These are phyloP conservation scores for Orychophragmus violaceus DNA, from an alignment of 345 rosid genomes.

Conservation along the genomic window DNA sequence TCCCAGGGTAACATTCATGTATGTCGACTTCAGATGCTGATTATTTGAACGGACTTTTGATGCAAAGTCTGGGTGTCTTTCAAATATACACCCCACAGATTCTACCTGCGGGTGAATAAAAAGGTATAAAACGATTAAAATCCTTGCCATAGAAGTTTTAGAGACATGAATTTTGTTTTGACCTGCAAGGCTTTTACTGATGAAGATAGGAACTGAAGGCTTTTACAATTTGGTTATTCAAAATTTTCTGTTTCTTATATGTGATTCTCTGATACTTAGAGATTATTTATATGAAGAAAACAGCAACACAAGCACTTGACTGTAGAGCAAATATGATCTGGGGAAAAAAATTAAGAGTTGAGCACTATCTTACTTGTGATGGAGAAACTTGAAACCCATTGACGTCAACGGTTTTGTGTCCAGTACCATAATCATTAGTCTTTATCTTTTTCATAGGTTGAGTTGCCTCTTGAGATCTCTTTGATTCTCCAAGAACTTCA, in stretches of 20 bases:
- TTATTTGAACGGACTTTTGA: neutral
- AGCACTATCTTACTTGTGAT: neutral
- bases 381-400: neutral
- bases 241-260: too few species aligned
- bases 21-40: neutral
- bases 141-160: neutral
- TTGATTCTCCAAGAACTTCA: neutral
- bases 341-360: too few species aligned
- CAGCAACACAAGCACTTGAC: too few species aligned
- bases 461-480: neutral
- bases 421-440: neutral
- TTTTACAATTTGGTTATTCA: too few species aligned
- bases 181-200: too few species aligned
- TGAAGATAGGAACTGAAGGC: too few species aligned
- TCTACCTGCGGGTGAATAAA: neutral
- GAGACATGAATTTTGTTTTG: neutral
- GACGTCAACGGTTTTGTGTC: neutral
- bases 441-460: neutral
- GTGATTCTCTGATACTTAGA: too few species aligned
- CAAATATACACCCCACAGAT: neutral
- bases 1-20: neutral
- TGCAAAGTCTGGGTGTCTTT: neutral
- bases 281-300: too few species aligned
- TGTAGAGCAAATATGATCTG: too few species aligned
- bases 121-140: too few species aligned